Base-by-base conservation (phyloP, 2,329 filamentous ascomycete genomes). In the Aspergillus texensis region DNA sequence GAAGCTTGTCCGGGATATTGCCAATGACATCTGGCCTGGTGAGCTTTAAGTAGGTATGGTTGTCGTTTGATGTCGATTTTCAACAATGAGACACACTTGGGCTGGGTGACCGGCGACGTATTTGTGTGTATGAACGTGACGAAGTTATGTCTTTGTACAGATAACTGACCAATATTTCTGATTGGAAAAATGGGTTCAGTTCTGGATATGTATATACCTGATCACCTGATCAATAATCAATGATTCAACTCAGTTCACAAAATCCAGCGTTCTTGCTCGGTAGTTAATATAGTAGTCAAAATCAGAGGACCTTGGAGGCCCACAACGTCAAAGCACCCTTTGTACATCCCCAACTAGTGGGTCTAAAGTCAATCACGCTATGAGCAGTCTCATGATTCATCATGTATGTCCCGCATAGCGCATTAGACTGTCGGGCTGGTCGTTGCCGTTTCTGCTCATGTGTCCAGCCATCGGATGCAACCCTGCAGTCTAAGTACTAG, bases 1-100 rank as follows among this genome's bases (percentile, higher is more conserved):
- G 71, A 81, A 85, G 68, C 79, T 94, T 58, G 89, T 93, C 21
- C 85, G 90, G 67, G 82, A 87, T 69, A 87, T 94, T 71, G 90
- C 91, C 3, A 86, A 93, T 72, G 86, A 89, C 71, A 85, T 93
- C 62, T 94, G 91, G 91, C 83, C 84, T 4, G 81, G 82, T 24
- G 78, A 86, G 78, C 74, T 80, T 67, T 86, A 66, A 71, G 54
- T 45, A 43, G 8, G 16, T 21, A 21, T 30, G 26, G 46, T 28
- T 32, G 48, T 32, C 24, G 30, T 21, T 52, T 32, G 48, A 52
- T 52, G 57, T 62, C 34, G 46, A 55, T 59, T 66, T 64, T 66
- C 61, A 66, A 69, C 62, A 63, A 56, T 61, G 34, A 59, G 57
- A 55, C 57, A 30, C 48, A 57, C 6, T 53, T 4, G 16, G 39